These are phyloP conservation scores for Tricholomella constricta DNA, from an alignment of 768 basidiomycete species.

Conservation along the genomic window DNA sequence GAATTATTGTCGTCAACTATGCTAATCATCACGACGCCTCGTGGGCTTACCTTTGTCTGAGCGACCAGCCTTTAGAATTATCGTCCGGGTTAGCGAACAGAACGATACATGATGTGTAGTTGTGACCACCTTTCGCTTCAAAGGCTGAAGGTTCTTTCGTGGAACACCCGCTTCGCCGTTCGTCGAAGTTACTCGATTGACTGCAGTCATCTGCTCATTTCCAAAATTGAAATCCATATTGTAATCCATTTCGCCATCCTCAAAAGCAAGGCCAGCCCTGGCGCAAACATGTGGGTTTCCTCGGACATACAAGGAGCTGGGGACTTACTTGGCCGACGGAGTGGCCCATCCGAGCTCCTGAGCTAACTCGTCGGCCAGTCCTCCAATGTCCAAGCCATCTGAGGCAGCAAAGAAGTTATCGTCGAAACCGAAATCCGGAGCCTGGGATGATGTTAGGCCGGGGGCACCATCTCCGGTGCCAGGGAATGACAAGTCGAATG, in stretches of 20 bases:
- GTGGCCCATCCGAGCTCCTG: constrained; percentile 73
- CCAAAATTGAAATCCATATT: constrained; percentile 32
- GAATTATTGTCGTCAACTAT: neutral
- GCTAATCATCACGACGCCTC: neutral
- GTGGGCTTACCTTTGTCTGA: constrained; percentile 17
- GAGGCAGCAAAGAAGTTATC: constrained; percentile 54
- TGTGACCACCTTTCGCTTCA: constrained; percentile 16
- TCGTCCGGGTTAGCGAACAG: neutral
- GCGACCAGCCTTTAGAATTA: neutral
- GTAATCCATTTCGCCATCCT: neutral
- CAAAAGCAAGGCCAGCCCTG: neutral
- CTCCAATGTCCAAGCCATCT: constrained; percentile 59
- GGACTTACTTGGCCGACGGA: constrained; percentile 31
- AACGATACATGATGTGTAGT: neutral
- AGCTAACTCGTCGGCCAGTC: constrained; percentile 73
- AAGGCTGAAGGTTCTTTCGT: neutral
- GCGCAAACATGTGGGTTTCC: neutral
- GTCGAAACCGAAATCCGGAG: constrained; percentile 48
- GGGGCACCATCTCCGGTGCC: constrained; percentile 33
- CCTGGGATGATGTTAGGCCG: constrained; percentile 58
- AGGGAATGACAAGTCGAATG: constrained; percentile 63
- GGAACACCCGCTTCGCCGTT: neutral
- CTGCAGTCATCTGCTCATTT: constrained; percentile 1
- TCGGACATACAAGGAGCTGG: neutral
- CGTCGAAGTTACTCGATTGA: neutral